phyloP scores from a whole-genome alignment of 2,329 filamentous ascomycete genomes.

The Simplicillium sp. region DNA sequence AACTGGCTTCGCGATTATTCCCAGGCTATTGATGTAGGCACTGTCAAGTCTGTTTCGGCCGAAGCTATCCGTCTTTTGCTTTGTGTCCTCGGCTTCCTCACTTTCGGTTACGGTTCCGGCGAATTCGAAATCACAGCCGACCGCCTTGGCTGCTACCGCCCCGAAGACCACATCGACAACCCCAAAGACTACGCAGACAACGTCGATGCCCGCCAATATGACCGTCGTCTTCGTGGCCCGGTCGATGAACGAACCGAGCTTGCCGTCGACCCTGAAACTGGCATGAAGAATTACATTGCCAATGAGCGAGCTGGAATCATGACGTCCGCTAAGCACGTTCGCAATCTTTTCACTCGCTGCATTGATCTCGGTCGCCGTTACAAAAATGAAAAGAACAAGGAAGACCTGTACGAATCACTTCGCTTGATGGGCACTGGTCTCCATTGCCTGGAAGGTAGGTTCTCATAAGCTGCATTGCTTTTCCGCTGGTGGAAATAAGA shows the following conservation, averaged over 20 bases:
- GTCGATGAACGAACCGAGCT: constrained; percentile 73
- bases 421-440: constrained; percentile 78
- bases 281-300: constrained; percentile 91
- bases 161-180: constrained; percentile 63
- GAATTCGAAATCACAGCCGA: constrained; percentile 76
- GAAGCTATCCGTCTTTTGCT: constrained; percentile 86
- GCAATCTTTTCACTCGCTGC: constrained; percentile 60
- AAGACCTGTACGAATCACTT: constrained; percentile 80
- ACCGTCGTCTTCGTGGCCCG: constrained; percentile 70
- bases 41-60: constrained; percentile 80
- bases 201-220: constrained; percentile 72
- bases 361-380: constrained; percentile 77
- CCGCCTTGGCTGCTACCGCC: constrained; percentile 65
- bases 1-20: constrained; percentile 94
- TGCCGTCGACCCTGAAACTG: constrained; percentile 63
- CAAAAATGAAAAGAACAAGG: constrained; percentile 41
- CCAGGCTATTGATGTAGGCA: constrained; percentile 87
- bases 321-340: constrained; percentile 71
- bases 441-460: constrained; percentile 71
- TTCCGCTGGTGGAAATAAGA: neutral
- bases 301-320: constrained; percentile 71
- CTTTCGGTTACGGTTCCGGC: constrained; percentile 58
- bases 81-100: constrained; percentile 84
- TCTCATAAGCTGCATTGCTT: neutral
- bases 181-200: constrained; percentile 86